Evolutionary conservation across 2,329 filamentous ascomycete species (phyloP).

Genomic region (Lachnellula arida): DNA sequence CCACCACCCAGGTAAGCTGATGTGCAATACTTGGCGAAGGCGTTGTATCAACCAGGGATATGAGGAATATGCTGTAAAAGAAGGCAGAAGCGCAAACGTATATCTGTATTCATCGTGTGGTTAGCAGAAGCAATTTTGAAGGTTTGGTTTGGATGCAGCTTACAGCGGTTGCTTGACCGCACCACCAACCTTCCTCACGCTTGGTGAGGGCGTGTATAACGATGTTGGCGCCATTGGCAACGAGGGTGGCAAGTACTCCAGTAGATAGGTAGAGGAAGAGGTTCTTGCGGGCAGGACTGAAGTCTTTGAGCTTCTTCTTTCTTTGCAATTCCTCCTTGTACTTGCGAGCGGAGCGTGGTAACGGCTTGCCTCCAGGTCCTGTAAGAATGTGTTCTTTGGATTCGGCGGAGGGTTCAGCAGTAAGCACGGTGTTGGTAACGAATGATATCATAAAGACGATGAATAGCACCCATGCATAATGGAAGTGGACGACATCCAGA

Average conservation of each 20-base stretch:
- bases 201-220: slow-evolving; percentile 67
- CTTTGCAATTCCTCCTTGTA: slow-evolving; percentile 41
- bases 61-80: slow-evolving; percentile 78
- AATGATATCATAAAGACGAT: slow-evolving; percentile 60
- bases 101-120: slow-evolving; percentile 51
- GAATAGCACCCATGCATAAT: slow-evolving; percentile 60
- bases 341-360: slow-evolving; percentile 48
- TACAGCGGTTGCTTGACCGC: slow-evolving; percentile 72
- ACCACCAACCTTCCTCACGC: slow-evolving; percentile 71
- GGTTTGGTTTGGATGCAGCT: slow-evolving; percentile 32
- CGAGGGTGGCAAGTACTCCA: slow-evolving; percentile 67
- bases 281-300: slow-evolving; percentile 62
- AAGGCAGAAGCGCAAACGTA: slow-evolving; percentile 83
- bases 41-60: slow-evolving; percentile 79
- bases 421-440: slow-evolving; percentile 54
- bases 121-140: slow-evolving; percentile 16
- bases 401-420: slow-evolving; percentile 37
- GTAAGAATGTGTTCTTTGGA: slow-evolving; percentile 41
- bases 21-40: slow-evolving; percentile 78
- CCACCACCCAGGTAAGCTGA: slow-evolving; percentile 71
- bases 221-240: slow-evolving; percentile 69
- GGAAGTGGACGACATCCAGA: slow-evolving; percentile 32
- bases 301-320: slow-evolving; percentile 42
- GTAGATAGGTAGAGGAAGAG: slow-evolving; percentile 73
- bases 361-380: slow-evolving; percentile 84